Evolutionary conservation across 2,329 filamentous ascomycete genomes (phyloP).

Genomic region (Fusarium keratoplasticum): DNA sequence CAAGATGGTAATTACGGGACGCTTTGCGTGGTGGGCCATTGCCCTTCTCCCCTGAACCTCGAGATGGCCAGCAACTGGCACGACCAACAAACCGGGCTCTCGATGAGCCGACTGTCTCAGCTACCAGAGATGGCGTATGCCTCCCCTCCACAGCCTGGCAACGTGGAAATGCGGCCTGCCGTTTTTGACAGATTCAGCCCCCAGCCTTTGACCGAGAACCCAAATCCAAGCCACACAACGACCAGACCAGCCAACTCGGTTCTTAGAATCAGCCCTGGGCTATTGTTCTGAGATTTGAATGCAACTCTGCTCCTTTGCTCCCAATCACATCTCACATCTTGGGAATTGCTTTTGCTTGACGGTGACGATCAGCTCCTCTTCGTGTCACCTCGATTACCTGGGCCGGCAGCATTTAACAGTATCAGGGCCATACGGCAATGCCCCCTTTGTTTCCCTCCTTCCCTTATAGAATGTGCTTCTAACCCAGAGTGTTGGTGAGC

Average conservation of each 20-base stretch:
- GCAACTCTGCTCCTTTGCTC: constrained; percentile 13
- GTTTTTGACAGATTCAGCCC: constrained; percentile 25
- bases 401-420: constrained; percentile 5
- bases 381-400: constrained; percentile 3
- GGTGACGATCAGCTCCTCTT: constrained; percentile 17
- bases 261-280: constrained; percentile 3
- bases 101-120: background rate
- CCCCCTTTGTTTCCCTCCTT: background rate
- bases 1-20: background rate
- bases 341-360: constrained; percentile 25
- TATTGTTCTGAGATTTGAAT: constrained; percentile 31
- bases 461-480: background rate
- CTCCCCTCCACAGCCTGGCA: background rate
- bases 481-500: background rate
- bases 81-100: background rate
- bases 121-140: background rate
- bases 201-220: constrained; percentile 19
- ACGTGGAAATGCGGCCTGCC: constrained; percentile 18
- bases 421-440: background rate
- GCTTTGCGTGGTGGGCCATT: background rate
- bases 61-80: background rate
- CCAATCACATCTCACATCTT: constrained; percentile 12
- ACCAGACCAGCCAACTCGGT: constrained; percentile 26
- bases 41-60: constrained; percentile 2
- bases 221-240: constrained; percentile 41